phyloP scores from a whole-genome alignment of 2,329 filamentous ascomycete genomes.

The Botrytis galanthina region DNA sequence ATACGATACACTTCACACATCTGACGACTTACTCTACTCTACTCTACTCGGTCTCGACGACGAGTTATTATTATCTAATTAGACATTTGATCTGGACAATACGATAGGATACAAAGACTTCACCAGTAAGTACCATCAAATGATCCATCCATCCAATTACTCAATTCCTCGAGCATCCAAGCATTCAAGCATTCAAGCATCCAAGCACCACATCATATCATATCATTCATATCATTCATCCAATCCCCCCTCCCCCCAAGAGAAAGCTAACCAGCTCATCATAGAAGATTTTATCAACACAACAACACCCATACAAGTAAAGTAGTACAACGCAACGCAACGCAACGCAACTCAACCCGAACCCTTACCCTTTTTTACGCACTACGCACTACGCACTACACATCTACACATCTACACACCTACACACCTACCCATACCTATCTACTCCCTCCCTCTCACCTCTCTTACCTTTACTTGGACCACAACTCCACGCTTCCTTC shows the following conservation, averaged over 20 bases:
- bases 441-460: background rate
- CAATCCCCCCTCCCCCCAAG: background rate
- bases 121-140: background rate
- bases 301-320: background rate
- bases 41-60: background rate
- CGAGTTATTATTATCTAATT: too few species aligned
- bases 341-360: background rate
- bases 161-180: background rate
- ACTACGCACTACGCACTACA: background rate
- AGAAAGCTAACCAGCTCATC: constrained; percentile 6
- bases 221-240: background rate
- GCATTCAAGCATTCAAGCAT: background rate
- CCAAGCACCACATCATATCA: background rate
- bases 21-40: background rate
- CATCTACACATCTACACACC: too few species aligned
- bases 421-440: too few species aligned
- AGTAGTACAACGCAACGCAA: background rate
- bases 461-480: background rate
- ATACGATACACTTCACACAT: background rate
- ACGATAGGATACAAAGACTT: background rate
- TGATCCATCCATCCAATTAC: background rate
- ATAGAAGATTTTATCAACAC: background rate
- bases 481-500: background rate
- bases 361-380: background rate
- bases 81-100: background rate